These are phyloP conservation scores for Atkinsonella hypoxylon DNA, from an alignment of 2,329 filamentous ascomycete species.

Conservation along the genomic window DNA sequence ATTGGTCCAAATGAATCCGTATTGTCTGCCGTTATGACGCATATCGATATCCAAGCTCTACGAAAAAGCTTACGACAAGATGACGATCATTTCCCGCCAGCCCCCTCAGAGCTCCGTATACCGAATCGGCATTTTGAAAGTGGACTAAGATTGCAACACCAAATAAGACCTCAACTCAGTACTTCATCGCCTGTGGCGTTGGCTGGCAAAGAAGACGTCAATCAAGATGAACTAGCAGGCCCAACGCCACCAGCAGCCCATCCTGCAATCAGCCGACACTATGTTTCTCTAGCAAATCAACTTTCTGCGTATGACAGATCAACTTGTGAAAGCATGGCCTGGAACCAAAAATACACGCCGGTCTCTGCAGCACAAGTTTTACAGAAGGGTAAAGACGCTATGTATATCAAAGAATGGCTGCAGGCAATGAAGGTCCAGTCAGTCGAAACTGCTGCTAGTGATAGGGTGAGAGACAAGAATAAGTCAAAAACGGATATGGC, in stretches of 20 bases:
- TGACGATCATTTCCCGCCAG: constrained; percentile 29
- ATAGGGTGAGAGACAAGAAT: constrained; percentile 17
- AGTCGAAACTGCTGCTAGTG: constrained; percentile 49
- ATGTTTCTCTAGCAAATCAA: constrained; percentile 43
- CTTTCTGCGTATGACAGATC: constrained; percentile 73
- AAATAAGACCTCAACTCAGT: constrained; percentile 34
- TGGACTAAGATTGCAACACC: constrained; percentile 38
- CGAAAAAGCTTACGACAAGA: constrained; percentile 17
- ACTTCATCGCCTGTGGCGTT: constrained; percentile 12
- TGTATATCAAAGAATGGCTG: constrained; percentile 71
- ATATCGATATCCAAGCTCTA: constrained; percentile 17
- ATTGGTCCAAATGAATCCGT: constrained; percentile 32
- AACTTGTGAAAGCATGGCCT: constrained; percentile 59
- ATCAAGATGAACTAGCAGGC: constrained; percentile 24
- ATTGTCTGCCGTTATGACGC: constrained; percentile 18
- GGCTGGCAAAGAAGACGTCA: constrained; percentile 11
- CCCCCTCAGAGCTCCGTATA: constrained; percentile 38
- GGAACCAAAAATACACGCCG: constrained; percentile 81
- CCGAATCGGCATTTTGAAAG: constrained; percentile 47
- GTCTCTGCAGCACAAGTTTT: constrained; percentile 56
- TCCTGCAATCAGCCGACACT: constrained; percentile 47
- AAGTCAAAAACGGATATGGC: constrained; percentile 18
- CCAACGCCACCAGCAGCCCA: constrained; percentile 27
- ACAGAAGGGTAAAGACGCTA: constrained; percentile 58
- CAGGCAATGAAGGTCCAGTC: constrained; percentile 61